These are phyloP conservation scores for Penicillium glabrum DNA, from an alignment of 2,329 filamentous ascomycete genomes.

Conservation along the genomic window DNA sequence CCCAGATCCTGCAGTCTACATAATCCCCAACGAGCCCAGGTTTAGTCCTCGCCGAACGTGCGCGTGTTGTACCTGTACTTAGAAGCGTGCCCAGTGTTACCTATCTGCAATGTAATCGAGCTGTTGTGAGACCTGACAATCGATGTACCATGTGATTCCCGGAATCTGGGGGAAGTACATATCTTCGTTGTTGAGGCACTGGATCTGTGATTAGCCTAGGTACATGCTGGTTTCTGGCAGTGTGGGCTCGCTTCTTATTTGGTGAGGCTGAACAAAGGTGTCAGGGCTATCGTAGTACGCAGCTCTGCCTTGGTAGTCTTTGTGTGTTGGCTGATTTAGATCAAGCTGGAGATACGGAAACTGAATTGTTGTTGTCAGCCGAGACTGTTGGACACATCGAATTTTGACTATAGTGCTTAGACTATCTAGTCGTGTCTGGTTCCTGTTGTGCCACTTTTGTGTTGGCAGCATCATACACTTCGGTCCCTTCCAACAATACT, in stretches of 20 bases:
- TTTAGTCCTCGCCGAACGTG: background rate
- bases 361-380: no score
- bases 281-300: background rate
- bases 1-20: background rate
- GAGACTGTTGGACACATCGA: no score
- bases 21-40: background rate
- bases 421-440: no score
- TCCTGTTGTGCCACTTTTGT: no score
- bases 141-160: background rate
- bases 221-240: background rate
- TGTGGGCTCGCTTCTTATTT: background rate
- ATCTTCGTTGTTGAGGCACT: background rate
- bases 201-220: background rate
- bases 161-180: background rate
- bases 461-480: no score
- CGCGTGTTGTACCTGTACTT: background rate
- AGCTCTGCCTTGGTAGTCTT: background rate
- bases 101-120: background rate
- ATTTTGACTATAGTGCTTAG: no score
- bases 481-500: no score
- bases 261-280: background rate
- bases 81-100: background rate
- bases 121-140: background rate
- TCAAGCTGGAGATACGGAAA: background rate
- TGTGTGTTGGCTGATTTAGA: background rate